phyloP scores from a whole-genome alignment of 1,284 basidiomycete genomes.

The Fomes fomentarius region DNA sequence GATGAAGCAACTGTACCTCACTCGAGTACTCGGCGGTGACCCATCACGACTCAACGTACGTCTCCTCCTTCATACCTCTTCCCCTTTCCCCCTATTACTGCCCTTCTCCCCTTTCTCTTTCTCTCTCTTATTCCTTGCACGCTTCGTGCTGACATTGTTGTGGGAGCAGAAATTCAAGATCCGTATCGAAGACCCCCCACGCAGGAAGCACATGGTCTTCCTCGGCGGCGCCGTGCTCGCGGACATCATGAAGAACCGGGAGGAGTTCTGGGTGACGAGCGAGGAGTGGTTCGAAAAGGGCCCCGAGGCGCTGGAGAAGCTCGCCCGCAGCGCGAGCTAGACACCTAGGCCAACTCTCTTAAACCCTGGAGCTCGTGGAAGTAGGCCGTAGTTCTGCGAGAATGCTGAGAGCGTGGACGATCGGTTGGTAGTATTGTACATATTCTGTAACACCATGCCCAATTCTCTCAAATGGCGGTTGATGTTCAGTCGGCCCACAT shows the following conservation, averaged over 20 bases:
- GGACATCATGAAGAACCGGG: constrained; percentile 96
- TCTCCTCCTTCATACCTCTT: constrained; percentile 29
- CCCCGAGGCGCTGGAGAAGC: constrained; percentile 79
- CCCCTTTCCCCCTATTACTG: too few relatives aligned
- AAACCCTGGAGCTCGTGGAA: too few relatives aligned
- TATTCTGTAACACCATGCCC: constrained; percentile 19
- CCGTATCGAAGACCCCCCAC: constrained; percentile 96
- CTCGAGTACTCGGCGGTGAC: constrained; percentile 86
- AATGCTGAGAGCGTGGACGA: constrained; percentile 1
- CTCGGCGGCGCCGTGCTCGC: constrained; percentile 95
- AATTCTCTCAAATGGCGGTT: too few relatives aligned
- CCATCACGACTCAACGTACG: constrained; percentile 85
- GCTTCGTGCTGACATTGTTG: not conserved
- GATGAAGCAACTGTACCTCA: constrained; percentile 98
- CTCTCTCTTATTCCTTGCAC: not conserved
- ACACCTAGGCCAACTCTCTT: too few relatives aligned
- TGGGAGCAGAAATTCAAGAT: constrained; percentile 94
- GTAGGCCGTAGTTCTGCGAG: too few relatives aligned
- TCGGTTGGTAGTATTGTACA: constrained; percentile 17
- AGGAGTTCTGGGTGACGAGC: constrained; percentile 94
- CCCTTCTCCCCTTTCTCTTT: not conserved
- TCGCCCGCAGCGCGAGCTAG: constrained; percentile 66
- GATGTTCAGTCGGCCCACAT: too few relatives aligned
- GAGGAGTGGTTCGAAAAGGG: constrained; percentile 96
- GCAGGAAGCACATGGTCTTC: constrained; percentile 99